Conservation (phyloP, 345 rosid species). For the Eutrema yunnanense region DNA sequence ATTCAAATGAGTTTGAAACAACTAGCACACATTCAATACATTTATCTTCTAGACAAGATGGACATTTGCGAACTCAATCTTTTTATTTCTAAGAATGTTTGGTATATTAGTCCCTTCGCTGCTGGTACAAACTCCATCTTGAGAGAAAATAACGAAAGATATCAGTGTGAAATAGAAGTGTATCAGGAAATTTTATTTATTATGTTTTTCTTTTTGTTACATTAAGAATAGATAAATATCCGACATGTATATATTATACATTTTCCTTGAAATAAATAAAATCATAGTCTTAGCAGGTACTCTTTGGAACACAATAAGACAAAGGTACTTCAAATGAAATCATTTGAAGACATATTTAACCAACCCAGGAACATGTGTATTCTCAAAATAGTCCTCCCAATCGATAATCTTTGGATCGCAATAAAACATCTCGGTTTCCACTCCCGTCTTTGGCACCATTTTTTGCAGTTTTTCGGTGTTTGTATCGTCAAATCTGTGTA, state of each 20-base stretch:
- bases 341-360: constrained; percentile 16
- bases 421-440: constrained; percentile 23
- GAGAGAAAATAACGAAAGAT: no score
- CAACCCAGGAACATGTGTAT: constrained; percentile 40
- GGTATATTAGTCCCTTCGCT: no score
- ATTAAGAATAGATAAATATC: background rate
- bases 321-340: background rate
- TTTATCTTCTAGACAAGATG: no score
- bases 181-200: no score
- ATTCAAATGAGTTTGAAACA: no score
- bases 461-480: constrained; percentile 5
- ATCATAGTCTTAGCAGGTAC: background rate
- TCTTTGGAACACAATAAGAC: background rate
- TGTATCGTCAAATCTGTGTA: constrained; percentile 22
- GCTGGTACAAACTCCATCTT: no score
- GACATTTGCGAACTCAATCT: no score
- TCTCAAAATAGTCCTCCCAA: constrained; percentile 47
- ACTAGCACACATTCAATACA: no score
- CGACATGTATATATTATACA: background rate
- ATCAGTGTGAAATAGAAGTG: no score
- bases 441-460: background rate
- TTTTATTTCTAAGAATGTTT: no score
- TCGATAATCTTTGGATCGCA: constrained; percentile 42
- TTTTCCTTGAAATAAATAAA: background rate
- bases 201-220: no score